phyloP scores from a whole-genome alignment of 2,329 filamentous ascomycete genomes.

The Myriangium duriaei region DNA sequence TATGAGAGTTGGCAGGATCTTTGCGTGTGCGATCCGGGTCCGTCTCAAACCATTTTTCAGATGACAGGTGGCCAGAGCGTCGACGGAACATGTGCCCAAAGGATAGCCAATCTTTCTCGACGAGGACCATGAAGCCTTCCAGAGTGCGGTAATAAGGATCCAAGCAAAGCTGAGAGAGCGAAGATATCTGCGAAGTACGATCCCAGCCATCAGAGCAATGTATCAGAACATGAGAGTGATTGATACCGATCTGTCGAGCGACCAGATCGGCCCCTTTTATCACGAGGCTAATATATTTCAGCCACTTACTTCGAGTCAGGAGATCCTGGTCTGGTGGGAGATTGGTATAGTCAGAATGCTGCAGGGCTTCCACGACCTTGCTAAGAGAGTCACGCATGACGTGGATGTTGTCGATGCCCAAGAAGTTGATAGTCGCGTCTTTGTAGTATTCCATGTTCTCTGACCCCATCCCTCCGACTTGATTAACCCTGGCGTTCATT shows the following conservation, averaged over 20 bases:
- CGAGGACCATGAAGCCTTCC: constrained; percentile 82
- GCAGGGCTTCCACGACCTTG: constrained; percentile 78
- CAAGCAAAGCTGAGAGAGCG: constrained; percentile 80
- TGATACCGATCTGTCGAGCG: constrained; percentile 74
- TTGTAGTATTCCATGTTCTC: constrained; percentile 98
- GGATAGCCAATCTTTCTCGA: constrained; percentile 96
- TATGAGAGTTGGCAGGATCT: constrained; percentile 37
- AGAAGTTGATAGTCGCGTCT: constrained; percentile 78
- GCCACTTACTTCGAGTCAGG: constrained; percentile 74
- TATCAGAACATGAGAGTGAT: constrained; percentile 88
- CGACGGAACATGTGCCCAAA: constrained; percentile 97
- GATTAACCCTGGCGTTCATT: constrained; percentile 89
- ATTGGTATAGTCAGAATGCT: constrained; percentile 79
- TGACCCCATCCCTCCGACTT: constrained; percentile 81
- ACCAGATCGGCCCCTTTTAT: constrained; percentile 77
- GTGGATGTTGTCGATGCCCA: constrained; percentile 97
- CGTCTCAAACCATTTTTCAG: constrained; percentile 86
- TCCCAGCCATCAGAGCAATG: constrained; percentile 99
- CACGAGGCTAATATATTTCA: constrained; percentile 76
- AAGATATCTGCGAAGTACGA: constrained; percentile 86
- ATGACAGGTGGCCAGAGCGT: constrained; percentile 74
- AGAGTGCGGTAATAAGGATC: constrained; percentile 93
- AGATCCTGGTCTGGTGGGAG: constrained; percentile 71
- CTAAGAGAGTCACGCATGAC: constrained; percentile 89
- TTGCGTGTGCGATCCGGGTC: constrained; percentile 56